phyloP scores from a whole-genome alignment of 2,329 filamentous ascomycete species.

The Rhinocladiella mackenziei region DNA sequence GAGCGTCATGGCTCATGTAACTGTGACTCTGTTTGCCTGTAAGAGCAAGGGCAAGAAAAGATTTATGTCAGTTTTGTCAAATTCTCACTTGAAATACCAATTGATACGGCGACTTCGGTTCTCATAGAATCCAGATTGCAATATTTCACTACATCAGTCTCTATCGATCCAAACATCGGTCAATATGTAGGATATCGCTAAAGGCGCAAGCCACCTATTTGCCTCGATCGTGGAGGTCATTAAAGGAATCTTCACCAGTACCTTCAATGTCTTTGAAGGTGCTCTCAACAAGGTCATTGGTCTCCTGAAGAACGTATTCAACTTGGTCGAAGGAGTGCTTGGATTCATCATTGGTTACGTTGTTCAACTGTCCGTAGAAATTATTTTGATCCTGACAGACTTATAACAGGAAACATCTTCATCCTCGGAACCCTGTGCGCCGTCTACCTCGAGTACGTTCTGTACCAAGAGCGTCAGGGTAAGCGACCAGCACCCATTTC shows the following conservation, averaged over 20 bases:
- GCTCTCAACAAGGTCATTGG: constrained; percentile 24
- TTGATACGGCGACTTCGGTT: too few relatives aligned
- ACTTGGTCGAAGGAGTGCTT: constrained; percentile 21
- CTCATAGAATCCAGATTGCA: neutral
- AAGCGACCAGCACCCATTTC: constrained; percentile 23
- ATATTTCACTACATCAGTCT: neutral
- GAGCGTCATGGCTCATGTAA: constrained; percentile 7
- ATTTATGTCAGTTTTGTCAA: neutral
- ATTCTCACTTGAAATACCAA: too few relatives aligned
- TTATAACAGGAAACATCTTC: constrained; percentile 21
- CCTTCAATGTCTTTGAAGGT: constrained; percentile 13
- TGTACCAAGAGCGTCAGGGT: constrained; percentile 25
- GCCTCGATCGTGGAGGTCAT: constrained; percentile 23
- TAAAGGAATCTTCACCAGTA: constrained; percentile 19
- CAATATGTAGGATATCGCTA: constrained; percentile 23
- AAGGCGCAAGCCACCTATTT: constrained; percentile 20
- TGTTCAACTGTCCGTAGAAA: neutral
- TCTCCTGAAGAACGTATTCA: constrained; percentile 23
- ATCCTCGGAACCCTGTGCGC: constrained; percentile 19
- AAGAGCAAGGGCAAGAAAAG: too few relatives aligned
- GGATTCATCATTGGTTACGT: constrained; percentile 22
- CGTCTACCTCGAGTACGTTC: constrained; percentile 22
- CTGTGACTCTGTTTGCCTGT: too few relatives aligned
- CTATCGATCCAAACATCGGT: neutral
- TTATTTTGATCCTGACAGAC: constrained; percentile 7